A percentile compares a stretch with the other conserved stretches of the same genome.
These are phyloP conservation scores for Psilocybe cyanescens DNA, from an alignment of 768 basidiomycete species.

Conservation along the genomic window DNA sequence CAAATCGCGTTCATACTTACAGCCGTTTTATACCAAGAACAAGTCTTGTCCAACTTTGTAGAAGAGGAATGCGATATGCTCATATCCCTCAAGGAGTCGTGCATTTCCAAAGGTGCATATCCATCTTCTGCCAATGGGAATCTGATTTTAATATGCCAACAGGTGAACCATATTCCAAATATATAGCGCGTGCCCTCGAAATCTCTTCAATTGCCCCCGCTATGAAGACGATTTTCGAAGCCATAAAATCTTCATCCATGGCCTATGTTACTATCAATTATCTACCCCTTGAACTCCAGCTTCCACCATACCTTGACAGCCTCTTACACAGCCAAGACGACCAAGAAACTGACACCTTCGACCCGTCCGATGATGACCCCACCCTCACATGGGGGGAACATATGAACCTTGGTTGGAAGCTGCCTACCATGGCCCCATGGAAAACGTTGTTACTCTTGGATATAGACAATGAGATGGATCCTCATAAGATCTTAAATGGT, in stretches of 20 bases:
- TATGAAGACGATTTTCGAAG: slow-evolving; percentile 81
- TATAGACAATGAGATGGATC: slow-evolving; percentile 55
- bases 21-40: slow-evolving; percentile 91
- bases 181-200: slow-evolving; percentile 59
- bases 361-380: slow-evolving; percentile 56
- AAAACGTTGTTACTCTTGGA: slow-evolving; percentile 86
- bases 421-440: slow-evolving; percentile 85
- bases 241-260: slow-evolving; percentile 75
- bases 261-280: slow-evolving; percentile 80
- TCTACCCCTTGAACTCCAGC: slow-evolving; percentile 82
- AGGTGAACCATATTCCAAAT: slow-evolving; percentile 68
- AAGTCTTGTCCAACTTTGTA: slow-evolving; percentile 85
- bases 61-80: slow-evolving; percentile 79
- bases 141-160: slow-evolving; percentile 11
- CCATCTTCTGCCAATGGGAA: not conserved
- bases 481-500: slow-evolving; percentile 60
- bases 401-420: slow-evolving; percentile 71
- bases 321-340: slow-evolving; percentile 72
- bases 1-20: slow-evolving; percentile 90
- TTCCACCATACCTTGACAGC: slow-evolving; percentile 79
- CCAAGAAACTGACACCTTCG: slow-evolving; percentile 52
- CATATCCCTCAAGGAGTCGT: slow-evolving; percentile 71
- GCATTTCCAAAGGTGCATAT: slow-evolving; percentile 60
- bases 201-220: slow-evolving; percentile 74
- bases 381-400: slow-evolving; percentile 66